Evolutionary conservation across 176 grass and related monocot genomes (phyloP).

Genomic region (Zea mays): DNA sequence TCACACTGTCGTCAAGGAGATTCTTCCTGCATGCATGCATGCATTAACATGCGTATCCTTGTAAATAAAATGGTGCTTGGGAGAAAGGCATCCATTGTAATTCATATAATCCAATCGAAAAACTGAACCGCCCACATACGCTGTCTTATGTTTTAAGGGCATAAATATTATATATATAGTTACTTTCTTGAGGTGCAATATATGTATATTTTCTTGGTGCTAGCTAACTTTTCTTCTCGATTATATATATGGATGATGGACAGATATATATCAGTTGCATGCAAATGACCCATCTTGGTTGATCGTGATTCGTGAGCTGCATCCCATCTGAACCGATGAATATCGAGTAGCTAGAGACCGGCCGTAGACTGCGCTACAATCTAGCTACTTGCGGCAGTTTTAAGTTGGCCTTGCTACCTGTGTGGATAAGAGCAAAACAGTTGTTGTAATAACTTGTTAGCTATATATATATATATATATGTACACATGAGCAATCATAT

Average conservation of each 20-base stretch:
- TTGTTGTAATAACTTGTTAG: not conserved
- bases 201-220: slow-evolving; percentile 29
- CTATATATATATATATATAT: not conserved
- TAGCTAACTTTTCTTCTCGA: slow-evolving; percentile 26
- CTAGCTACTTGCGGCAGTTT: not conserved
- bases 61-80: slow-evolving; percentile 13
- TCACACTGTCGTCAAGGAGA: slow-evolving; percentile 14
- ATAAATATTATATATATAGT: not conserved
- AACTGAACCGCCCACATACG: slow-evolving; percentile 8
- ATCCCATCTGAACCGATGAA: slow-evolving; percentile 33
- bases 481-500: not conserved
- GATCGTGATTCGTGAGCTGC: slow-evolving; percentile 38
- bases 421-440: slow-evolving; percentile 8
- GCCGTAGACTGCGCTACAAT: not conserved
- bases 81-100: not conserved
- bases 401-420: slow-evolving; percentile 57
- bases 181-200: slow-evolving; percentile 37
- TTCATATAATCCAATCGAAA: slow-evolving; percentile 6
- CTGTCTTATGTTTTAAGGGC: slow-evolving; percentile 31
- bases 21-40: not conserved
- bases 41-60: slow-evolving; percentile 20
- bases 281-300: slow-evolving; percentile 6
- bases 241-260: not conserved
- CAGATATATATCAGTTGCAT: slow-evolving; percentile 14
- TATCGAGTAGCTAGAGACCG: slow-evolving; percentile 6